These are phyloP conservation scores for Schizosaccharomyces osmophilus DNA, from an alignment of 805 yeast genomes.

Conservation along the genomic window DNA sequence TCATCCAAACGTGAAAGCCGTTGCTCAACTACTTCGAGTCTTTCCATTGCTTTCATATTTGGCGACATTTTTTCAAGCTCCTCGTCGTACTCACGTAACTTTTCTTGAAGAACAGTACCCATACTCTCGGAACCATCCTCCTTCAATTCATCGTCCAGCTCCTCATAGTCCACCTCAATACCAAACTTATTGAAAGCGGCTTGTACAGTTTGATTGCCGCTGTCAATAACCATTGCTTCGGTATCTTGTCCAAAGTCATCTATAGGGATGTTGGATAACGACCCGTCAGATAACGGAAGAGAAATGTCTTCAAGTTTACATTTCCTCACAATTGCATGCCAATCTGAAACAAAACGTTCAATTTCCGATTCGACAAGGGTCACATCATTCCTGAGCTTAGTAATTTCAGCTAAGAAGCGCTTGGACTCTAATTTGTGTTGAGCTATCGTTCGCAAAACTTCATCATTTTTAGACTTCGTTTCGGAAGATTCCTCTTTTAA, in stretches of 20 bases:
- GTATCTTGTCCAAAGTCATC: constrained; percentile 13
- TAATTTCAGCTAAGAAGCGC: constrained; percentile 1
- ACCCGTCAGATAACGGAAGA: constrained; percentile 38
- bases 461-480: constrained; percentile 5
- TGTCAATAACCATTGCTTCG: constrained; percentile 12
- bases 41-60: constrained; percentile 55
- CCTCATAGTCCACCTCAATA: constrained; percentile 31
- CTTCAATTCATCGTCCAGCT: constrained; percentile 21
- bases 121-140: constrained; percentile 12
- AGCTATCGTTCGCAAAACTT: constrained; percentile 5
- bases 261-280: constrained; percentile 35
- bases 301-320: constrained; percentile 51
- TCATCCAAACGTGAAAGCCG: constrained; percentile 35
- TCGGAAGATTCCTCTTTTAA: constrained; percentile 8
- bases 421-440: background rate
- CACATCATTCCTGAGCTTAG: constrained; percentile 2
- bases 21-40: constrained; percentile 42
- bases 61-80: constrained; percentile 32
- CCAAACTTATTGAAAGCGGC: constrained; percentile 7
- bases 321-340: constrained; percentile 34
- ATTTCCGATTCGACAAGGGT: constrained; percentile 8
- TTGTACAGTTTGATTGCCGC: constrained; percentile 5
- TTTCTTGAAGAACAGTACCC: constrained; percentile 10
- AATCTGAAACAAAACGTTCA: constrained; percentile 17
- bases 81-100: constrained; percentile 11